phyloP scores from a whole-genome alignment of 2,329 filamentous ascomycete species.

The Fusarium avenaceum region DNA sequence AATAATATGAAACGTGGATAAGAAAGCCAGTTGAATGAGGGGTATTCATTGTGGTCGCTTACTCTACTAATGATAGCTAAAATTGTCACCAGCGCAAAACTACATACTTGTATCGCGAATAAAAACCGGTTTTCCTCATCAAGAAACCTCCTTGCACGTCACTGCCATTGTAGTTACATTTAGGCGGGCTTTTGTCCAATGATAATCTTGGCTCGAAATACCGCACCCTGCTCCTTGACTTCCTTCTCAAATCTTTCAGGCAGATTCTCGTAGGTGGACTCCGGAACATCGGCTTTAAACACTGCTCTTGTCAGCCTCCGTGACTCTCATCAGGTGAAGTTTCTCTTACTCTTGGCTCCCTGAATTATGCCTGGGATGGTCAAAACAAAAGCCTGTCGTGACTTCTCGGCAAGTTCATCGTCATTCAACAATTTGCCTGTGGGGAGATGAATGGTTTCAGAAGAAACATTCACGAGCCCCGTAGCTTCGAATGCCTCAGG shows the following conservation, averaged over 20 bases:
- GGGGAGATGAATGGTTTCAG: conserved; percentile 9
- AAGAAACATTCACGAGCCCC: not conserved
- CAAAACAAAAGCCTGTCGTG: conserved; percentile 10
- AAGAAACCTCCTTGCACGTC: not conserved
- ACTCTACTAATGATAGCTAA: no score
- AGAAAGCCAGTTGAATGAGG: not conserved
- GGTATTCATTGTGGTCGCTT: not conserved
- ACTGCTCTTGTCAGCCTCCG: not conserved
- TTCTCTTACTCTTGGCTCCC: conserved; percentile 11
- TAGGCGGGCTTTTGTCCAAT: conserved; percentile 12
- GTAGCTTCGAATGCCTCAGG: not conserved
- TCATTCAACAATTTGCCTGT: conserved; percentile 19
- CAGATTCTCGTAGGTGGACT: conserved; percentile 1
- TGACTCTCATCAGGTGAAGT: no score
- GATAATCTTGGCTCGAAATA: conserved; percentile 14
- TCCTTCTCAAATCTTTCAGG: conserved; percentile 28
- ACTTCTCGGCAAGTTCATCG: not conserved
- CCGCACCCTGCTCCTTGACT: conserved; percentile 4
- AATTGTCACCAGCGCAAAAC: no score
- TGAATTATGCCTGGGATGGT: conserved; percentile 16
- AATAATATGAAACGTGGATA: not conserved
- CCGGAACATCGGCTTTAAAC: conserved; percentile 2
- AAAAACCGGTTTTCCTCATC: no score
- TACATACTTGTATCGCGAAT: no score
- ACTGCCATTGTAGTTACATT: not conserved